Evolutionary conservation across 495 filamentous ascomycete genomes (phyloP), one percentile per base, ranked within the genome.

Genomic region (Penicillium antarcticum): DNA sequence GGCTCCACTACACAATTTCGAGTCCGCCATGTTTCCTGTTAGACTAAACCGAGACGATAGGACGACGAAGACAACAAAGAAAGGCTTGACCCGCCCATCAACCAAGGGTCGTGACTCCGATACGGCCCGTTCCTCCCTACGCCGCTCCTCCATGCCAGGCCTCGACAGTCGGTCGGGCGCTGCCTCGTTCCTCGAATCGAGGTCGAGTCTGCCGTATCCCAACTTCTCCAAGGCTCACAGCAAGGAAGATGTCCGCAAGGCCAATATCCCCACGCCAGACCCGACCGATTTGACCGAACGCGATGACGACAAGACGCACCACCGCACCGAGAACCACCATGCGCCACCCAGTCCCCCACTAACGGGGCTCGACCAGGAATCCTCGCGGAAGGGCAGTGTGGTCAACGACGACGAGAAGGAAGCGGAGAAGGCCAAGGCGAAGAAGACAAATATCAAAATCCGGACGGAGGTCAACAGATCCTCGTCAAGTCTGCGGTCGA

Each of bases 191-290:
- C 64, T 74, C 41, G 75, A 72, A 41, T 79, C 76, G 45, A 79
- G 74, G 58, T 76, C 80, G 53, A 89, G 80, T 72, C 66, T 88
- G 18, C 85, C 90, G 11, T 97, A 97, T 63, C 91, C 92, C 4
- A 78, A 74, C 14, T 94, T 95, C 72, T 92, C 87, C 62, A 96
- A 95, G 66, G 85, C 86, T 32, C 87, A 95, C 64, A 94, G 89
- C 79, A 92, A 89, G 65, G 90, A 95, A 63, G 78, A 81, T 41
- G 75, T 95, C 33, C 83, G 79, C 63, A 77, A 78, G 56, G 83
- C 85, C 48, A 80, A 84, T 55, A 85, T 85, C 29, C 84, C 83
- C 48, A 94, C 89, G 0, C 89, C 89, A 13, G 87, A 92, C 47
- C 76, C 87, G 29, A 94, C 89, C 33, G 89, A 94, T 58, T 62